Evolutionary conservation across 805 yeast species (phyloP).

Genomic region (Candida hungchunana): DNA sequence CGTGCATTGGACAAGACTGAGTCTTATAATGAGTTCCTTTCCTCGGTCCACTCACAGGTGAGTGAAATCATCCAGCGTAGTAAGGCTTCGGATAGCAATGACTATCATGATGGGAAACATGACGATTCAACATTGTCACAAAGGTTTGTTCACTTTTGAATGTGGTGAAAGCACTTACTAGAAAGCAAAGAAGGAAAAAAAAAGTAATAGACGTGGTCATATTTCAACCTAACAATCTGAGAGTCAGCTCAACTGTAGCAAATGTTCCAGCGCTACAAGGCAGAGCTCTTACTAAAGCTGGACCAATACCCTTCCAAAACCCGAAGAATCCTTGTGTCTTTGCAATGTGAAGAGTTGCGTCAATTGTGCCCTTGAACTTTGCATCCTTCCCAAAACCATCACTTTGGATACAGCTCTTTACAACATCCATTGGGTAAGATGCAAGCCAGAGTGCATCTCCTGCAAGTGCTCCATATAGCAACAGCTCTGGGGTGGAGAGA

Average conservation of each 20-base stretch:
- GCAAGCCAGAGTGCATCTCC: slow-evolving; percentile 87
- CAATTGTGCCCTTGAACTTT: slow-evolving; percentile 38
- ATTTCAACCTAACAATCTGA: slow-evolving; percentile 36
- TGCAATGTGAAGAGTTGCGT: slow-evolving; percentile 32
- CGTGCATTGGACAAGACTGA: slow-evolving; percentile 46
- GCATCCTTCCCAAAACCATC: slow-evolving; percentile 43
- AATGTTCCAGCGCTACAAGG: slow-evolving; percentile 74
- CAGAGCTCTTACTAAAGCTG: slow-evolving; percentile 55
- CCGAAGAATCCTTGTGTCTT: slow-evolving; percentile 43
- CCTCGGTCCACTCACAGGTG: slow-evolving; percentile 62
- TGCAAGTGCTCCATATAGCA: slow-evolving; percentile 83
- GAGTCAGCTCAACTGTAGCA: slow-evolving; percentile 68
- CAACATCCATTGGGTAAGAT: slow-evolving; percentile 84
- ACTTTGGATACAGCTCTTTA: slow-evolving; percentile 84
- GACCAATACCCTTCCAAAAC: slow-evolving; percentile 60
- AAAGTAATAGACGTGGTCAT: too few species aligned
- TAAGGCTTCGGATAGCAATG: slow-evolving; percentile 12
- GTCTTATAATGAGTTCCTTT: slow-evolving; percentile 63
- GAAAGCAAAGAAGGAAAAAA: too few species aligned
- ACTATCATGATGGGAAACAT: slow-evolving; percentile 11
- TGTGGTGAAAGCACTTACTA: too few species aligned
- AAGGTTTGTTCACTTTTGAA: slow-evolving; percentile 18
- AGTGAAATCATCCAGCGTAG: slow-evolving; percentile 48
- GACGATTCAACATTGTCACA: slow-evolving; percentile 22
- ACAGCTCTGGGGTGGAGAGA: slow-evolving; percentile 82